Percentiles rank a stretch among this genome's conserved stretches.
Evolutionary conservation across 768 basidiomycete species (phyloP).

Genomic region (Trametes cingulata): DNA sequence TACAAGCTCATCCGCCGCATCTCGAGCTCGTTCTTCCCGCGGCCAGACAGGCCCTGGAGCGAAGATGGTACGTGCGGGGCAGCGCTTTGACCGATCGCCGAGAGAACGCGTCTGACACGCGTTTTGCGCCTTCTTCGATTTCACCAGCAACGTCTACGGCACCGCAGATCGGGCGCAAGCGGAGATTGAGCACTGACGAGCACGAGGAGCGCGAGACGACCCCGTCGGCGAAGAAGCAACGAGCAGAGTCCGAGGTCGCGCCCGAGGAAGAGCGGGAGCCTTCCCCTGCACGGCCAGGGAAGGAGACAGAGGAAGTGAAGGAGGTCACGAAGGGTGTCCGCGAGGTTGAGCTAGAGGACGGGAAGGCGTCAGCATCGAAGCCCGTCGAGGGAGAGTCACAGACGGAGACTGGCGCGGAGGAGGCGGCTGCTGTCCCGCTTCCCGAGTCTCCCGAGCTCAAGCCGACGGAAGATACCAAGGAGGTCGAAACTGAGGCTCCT

Average conservation of each 20-base stretch:
- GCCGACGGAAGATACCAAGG: constrained; percentile 11
- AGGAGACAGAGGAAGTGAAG: constrained; percentile 53
- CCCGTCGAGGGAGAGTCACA: not conserved
- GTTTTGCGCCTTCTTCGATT: constrained; percentile 3
- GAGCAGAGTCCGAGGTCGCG: constrained; percentile 42
- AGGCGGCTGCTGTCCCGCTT: constrained; percentile 38
- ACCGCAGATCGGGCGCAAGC: constrained; percentile 66
- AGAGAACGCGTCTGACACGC: constrained; percentile 26
- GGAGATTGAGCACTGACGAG: constrained; percentile 53
- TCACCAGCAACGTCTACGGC: constrained; percentile 70
- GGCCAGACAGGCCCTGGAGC: constrained; percentile 74
- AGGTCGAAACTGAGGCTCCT: not conserved
- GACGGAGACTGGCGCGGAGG: not conserved
- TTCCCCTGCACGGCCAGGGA: constrained; percentile 22
- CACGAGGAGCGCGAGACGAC: constrained; percentile 43
- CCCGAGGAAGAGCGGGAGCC: constrained; percentile 28
- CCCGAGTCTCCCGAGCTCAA: constrained; percentile 39
- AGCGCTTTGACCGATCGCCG: constrained; percentile 24
- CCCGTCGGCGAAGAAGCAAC: constrained; percentile 40
- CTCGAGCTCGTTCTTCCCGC: constrained; percentile 66
- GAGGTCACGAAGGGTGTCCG: constrained; percentile 72
- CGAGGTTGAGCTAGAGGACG: constrained; percentile 62
- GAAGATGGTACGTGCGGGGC: constrained; percentile 62
- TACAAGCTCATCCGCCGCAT: constrained; percentile 72
- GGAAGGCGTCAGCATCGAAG: constrained; percentile 11